These are phyloP conservation scores for Solanum hybrid DNA, from an alignment of 305 asterid genomes.

Conservation along the genomic window DNA sequence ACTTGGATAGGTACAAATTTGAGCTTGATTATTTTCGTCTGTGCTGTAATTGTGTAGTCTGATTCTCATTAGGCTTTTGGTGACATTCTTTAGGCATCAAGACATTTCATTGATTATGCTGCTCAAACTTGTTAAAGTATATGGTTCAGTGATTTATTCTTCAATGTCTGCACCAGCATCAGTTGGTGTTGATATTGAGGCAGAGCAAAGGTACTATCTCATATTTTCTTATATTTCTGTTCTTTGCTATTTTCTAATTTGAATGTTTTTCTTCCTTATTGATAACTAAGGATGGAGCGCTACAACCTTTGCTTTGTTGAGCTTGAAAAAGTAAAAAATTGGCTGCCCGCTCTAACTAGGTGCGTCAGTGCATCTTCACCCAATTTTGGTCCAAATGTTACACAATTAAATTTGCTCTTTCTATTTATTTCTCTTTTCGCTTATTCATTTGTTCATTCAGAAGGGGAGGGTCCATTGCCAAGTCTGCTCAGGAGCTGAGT, in stretches of 20 bases:
- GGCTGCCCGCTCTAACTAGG: conserved; percentile 72
- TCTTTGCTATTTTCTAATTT: conserved; percentile 10
- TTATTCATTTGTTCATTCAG: conserved; percentile 31
- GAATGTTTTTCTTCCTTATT: conserved; percentile 12
- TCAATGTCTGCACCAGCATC: conserved; percentile 74
- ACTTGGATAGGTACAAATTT: conserved; percentile 57
- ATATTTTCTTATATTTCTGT: conserved; percentile 7
- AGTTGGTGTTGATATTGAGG: conserved; percentile 96
- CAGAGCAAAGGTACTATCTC: conserved; percentile 74
- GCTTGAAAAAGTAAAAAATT: conserved; percentile 77
- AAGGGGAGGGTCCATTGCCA: conserved; percentile 87
- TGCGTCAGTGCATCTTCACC: conserved; percentile 15
- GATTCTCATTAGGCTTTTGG: not conserved
- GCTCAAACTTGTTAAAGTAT: conserved; percentile 79
- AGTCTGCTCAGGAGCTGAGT: conserved; percentile 82
- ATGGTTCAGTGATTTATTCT: conserved; percentile 84
- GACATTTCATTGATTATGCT: conserved; percentile 77
- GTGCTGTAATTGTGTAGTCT: not conserved
- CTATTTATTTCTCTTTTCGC: conserved; percentile 3
- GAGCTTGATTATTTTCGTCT: not conserved
- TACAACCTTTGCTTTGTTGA: conserved; percentile 82
- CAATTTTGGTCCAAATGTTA: conserved; percentile 6
- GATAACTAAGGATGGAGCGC: conserved; percentile 71
- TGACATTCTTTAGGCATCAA: conserved; percentile 58
- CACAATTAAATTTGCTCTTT: not conserved